Conservation (phyloP, 2,329 filamentous ascomycete species). For the Aspergillus calidoustus region DNA sequence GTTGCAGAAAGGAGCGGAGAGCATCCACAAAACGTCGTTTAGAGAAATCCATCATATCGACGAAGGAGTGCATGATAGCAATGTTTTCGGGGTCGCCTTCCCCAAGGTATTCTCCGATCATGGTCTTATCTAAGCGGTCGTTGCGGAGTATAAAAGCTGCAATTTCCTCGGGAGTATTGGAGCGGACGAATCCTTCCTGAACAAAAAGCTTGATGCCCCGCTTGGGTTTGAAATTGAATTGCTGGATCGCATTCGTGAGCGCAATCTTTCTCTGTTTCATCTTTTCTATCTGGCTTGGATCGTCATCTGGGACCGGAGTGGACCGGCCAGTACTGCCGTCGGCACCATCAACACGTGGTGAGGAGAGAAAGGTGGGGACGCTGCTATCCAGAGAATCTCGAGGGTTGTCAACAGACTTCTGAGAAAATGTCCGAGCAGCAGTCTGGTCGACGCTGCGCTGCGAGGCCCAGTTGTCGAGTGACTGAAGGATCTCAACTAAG, state of each 20-base stretch:
- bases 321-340: slow-evolving; percentile 62
- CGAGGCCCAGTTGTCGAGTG: slow-evolving; percentile 89
- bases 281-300: slow-evolving; percentile 91
- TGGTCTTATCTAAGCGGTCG: slow-evolving; percentile 85
- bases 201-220: slow-evolving; percentile 84
- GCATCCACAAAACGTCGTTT: slow-evolving; percentile 93
- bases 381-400: slow-evolving; percentile 77
- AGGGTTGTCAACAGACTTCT: slow-evolving; percentile 62
- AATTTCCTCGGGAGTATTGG: slow-evolving; percentile 78
- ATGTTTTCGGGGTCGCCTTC: slow-evolving; percentile 94
- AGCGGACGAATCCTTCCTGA: slow-evolving; percentile 83
- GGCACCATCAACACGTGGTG: slow-evolving; percentile 61
- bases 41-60: slow-evolving; percentile 91
- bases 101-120: slow-evolving; percentile 91
- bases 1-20: slow-evolving; percentile 86
- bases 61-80: slow-evolving; percentile 97
- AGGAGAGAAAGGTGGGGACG: slow-evolving; percentile 56
- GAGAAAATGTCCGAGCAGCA: slow-evolving; percentile 51
- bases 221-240: slow-evolving; percentile 99
- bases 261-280: slow-evolving; percentile 94
- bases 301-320: slow-evolving; percentile 78
- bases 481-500: slow-evolving; percentile 84
- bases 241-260: slow-evolving; percentile 81
- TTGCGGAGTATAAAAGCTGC: slow-evolving; percentile 80
- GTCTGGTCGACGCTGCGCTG: slow-evolving; percentile 64